A percentile compares a stretch with the other conserved stretches of the same genome.
phyloP scores from a whole-genome alignment of 2,329 filamentous ascomycete genomes.

The Penicillium sp. region DNA sequence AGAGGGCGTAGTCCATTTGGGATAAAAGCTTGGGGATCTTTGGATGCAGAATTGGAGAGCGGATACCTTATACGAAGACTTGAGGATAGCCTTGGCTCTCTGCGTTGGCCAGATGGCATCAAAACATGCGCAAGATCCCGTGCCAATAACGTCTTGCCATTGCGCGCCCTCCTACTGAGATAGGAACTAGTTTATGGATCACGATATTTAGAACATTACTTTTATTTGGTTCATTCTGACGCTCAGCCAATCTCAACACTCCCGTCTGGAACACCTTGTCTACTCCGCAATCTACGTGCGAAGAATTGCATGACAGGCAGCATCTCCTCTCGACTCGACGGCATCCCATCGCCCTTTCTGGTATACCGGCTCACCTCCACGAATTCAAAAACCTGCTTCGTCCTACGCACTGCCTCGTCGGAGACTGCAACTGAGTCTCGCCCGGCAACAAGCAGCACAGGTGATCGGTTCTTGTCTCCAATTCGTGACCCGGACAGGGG shows the following conservation, averaged over 20 bases:
- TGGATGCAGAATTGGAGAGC: background rate
- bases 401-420: conserved; percentile 62
- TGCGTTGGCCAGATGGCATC: background rate
- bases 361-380: conserved; percentile 71
- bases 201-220: background rate
- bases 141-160: background rate
- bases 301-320: conserved; percentile 83
- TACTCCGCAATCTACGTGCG: conserved; percentile 45
- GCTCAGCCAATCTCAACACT: conserved; percentile 44
- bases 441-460: conserved; percentile 46
- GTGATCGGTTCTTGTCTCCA: conserved; percentile 40
- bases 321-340: conserved; percentile 80
- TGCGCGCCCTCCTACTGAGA: background rate
- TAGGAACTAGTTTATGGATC: background rate
- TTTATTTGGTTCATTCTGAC: background rate
- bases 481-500: conserved; percentile 37
- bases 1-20: conserved; percentile 21
- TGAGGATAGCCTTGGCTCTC: background rate
- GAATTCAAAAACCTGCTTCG: conserved; percentile 67
- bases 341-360: conserved; percentile 76
- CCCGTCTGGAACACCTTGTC: conserved; percentile 48
- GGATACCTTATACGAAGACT: background rate
- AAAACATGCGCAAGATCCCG: background rate
- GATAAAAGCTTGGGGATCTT: background rate
- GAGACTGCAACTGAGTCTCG: conserved; percentile 56